Base-by-base conservation (phyloP, 768 basidiomycete species). In the Tubosaeta brunneosetosa region DNA sequence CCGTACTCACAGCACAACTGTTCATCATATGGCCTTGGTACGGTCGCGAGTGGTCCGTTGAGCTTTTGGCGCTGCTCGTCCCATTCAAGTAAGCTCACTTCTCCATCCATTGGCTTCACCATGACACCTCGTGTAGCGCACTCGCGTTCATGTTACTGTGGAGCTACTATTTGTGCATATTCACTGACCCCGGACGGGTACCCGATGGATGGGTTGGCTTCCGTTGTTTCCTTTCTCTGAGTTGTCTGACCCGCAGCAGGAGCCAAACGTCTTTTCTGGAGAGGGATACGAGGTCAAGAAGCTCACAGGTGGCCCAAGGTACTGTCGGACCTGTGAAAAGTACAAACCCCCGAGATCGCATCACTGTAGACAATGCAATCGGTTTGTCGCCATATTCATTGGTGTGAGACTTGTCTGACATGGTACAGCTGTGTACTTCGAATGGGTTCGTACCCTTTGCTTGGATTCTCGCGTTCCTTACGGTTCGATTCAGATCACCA, bases 21-120 rank as follows among this genome's bases (percentile, higher is more conserved):
- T 94, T 89, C 71, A 77, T 97, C 54, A 83, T 97, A 66, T 83
- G 82, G 91, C 93, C 92, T 19, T 97, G 91, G 91, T 95, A 94
- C 63, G 91, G 92, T 37, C 70, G 78, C 34, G 84, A 71, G 46
- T 56, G 90, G 56, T 85, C 90, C 13, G 71, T 89, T 38, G 84
- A 93, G 62, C 81, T 95, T 42, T 55, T 95, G 36, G 72, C 68
- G 19, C 77, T 94, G n/a, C 77, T 97, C 19, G 57, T 83, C 3
- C 95, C 95, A 9, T 95, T 95, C 87, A 94, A 95, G 93, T 94
- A 65, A 66, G 87, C 33, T 22, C 29, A 11, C 34, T n/a, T 47
- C 29, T 10, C 11, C 26, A 42, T 27, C 9, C 12, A 19, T 45
- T 46, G 51, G 50, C 55, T 49, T 32, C 49, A 61, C 33, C 42